Evolutionary conservation across 352 stramenopile genomes (phyloP), one percentile per base, ranked within the genome.

Genomic region (Elongisporangium undulatum): DNA sequence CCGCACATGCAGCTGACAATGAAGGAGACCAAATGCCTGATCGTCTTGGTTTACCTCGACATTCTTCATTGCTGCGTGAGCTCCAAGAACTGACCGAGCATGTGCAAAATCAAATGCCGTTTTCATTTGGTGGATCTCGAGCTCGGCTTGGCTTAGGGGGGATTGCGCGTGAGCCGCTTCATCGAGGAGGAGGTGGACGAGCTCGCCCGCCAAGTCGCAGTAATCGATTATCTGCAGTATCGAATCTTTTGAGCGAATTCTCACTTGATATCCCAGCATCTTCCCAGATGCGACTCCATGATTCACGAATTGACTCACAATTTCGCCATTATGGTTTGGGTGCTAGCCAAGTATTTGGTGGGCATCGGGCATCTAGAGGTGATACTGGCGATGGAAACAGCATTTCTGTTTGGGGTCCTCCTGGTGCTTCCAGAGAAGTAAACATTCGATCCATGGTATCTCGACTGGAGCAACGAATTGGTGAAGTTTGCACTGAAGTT

Each of bases 191-290:
- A 20, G 74, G 80, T 9, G 72, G 78, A 3, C 77, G 81, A 34
- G 62, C 66, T 34, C 70, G 75, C 34, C 83, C 83, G 13, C 79
- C 82, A 20, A 87, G 66, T 70, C 85, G 59, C 59, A 80, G 62
- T 21, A 92, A 82, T 56, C 74, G 79, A 17, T 64, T 91, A 52
- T 88, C 83, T 34, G 69, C 82, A 13, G 74, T 92, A 5, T 91
- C 83, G 0, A 90, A 92, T 54, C 51, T 94, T 26, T 66, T 94
- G 17, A 93, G 80, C 29, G 85, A 94, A 39, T 92, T 94, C 58
- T 92, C 85, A 7, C 64, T 94, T 16, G 83, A 94, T 52, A 85
- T 92, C 26, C 82, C 82, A 8, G 72, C 68, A 8, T 76, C 75
- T 45, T 45, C 34, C 34, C 34, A 45, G 34, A 45, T 45, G 34